Base-by-base conservation (phyloP, 306 rosid genomes). In the Fragaria nilgerrensis region DNA sequence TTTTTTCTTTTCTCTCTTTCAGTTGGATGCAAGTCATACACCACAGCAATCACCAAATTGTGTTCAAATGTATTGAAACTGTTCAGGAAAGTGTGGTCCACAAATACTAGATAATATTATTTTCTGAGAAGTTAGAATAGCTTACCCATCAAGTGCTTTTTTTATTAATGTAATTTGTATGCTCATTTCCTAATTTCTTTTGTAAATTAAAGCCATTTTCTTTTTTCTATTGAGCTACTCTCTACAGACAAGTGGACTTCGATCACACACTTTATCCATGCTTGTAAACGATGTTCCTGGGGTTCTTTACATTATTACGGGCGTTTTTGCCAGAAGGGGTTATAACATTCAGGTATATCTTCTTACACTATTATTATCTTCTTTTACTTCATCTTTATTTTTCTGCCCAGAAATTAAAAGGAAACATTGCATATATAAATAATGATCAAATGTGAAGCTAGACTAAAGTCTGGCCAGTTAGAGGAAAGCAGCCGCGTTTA, bases 321-420 rank as follows among this genome's bases (percentile, higher is more conserved):
- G 97, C 36, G 93, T 92, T 85, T 92, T 92, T 79, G 85, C 97
- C 73, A 83, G 97, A 75, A 90, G 97, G 81, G 97, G 96, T 56
- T 92, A 92, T 77, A 92, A 92, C 84, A 88, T 92, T 88, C 97
- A 92, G 97, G 97, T 90, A 74, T 76, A 63, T 64, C 69, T 74
- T 58, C 7, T 63, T 68, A 15, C 19, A 5, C 36, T 72, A 17
- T 73, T 50, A 14, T 9, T 72, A 5, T 45, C 22, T 47, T 41
- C 32, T 62, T 4, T 10, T 64, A 13, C 34, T 70, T 64, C 29
- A 29, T 48, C 72, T 67, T 50, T 16, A 32, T 32, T 75, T 80
- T 56, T 27, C 48, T 45, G 16, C 73, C 55, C 22, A 29, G 9
- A 5, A 63, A 63, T 29, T 32, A 16, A 32, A 16, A 32, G 45